A percentile compares a stretch with the other conserved stretches of the same genome.
phyloP scores from a whole-genome alignment of 2,329 filamentous ascomycete genomes.

The Thielaviopsis ethacetica region DNA sequence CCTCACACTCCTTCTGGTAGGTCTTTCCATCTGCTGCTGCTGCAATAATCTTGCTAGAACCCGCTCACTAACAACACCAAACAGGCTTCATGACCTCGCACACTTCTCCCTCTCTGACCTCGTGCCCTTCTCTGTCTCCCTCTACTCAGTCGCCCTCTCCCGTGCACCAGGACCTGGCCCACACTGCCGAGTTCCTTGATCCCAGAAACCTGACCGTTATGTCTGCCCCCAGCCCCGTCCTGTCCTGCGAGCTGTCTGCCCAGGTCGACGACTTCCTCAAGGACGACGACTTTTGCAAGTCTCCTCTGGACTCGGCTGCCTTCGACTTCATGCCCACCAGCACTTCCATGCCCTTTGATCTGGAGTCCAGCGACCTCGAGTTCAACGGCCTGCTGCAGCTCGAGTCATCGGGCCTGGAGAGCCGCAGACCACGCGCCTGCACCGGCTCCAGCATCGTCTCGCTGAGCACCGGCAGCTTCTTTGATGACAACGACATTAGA shows the following conservation, averaged over 20 bases:
- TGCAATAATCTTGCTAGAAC: conserved; percentile 6
- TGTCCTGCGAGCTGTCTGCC: conserved; percentile 46
- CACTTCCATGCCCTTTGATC: conserved; percentile 13
- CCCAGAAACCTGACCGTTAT: conserved; percentile 74
- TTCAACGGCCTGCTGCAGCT: conserved; percentile 28
- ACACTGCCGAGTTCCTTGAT: conserved; percentile 59
- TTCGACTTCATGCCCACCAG: not conserved
- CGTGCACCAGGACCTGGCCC: conserved; percentile 50
- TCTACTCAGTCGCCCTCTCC: conserved; percentile 52
- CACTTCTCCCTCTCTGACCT: conserved; percentile 21
- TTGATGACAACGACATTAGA: conserved; percentile 62
- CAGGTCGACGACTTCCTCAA: conserved; percentile 48
- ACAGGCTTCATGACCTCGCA: conserved; percentile 12
- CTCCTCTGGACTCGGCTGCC: conserved; percentile 26
- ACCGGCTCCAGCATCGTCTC: conserved; percentile 53
- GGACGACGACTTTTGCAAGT: conserved; percentile 25
- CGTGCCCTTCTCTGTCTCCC: conserved; percentile 73
- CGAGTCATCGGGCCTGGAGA: conserved; percentile 33
- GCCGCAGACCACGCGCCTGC: conserved; percentile 52
- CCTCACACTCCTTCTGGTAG: conserved; percentile 73
- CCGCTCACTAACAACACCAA: conserved; percentile 8
- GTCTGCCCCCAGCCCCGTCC: conserved; percentile 30
- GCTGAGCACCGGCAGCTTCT: conserved; percentile 62
- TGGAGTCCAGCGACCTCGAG: conserved; percentile 31
- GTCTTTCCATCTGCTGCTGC: conserved; percentile 21